Evolutionary conservation across 2,329 filamentous ascomycete genomes (phyloP).

Genomic region (Lecanicillium sp.): DNA sequence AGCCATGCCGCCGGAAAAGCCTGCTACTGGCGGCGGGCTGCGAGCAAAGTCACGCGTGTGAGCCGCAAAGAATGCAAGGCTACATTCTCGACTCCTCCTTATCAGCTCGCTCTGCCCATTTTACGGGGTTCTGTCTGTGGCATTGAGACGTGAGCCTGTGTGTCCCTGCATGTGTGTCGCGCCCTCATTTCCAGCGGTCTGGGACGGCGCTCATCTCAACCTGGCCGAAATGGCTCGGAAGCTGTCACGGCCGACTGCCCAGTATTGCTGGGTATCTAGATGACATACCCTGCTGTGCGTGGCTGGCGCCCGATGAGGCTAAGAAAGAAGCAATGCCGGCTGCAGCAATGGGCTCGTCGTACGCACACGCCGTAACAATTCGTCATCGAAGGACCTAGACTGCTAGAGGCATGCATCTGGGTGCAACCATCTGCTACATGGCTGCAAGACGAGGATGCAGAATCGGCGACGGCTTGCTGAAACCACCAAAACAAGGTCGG

Average conservation of each 20-base stretch:
- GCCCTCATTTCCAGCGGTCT: slow-evolving; percentile 7
- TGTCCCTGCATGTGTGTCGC: not conserved
- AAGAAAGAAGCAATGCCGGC: not conserved
- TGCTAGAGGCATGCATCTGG: not conserved
- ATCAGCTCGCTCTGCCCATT: slow-evolving; percentile 9
- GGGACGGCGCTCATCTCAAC: not conserved
- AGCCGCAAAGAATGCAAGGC: slow-evolving; percentile 10
- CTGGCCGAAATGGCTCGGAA: slow-evolving; percentile 10
- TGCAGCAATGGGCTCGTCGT: not conserved
- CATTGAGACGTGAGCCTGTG: not conserved
- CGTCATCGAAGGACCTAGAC: not conserved
- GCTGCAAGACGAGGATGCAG: not conserved
- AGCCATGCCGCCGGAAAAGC: not conserved
- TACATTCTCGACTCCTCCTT: slow-evolving; percentile 1
- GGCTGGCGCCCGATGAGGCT: not conserved
- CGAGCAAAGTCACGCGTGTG: slow-evolving; percentile 6
- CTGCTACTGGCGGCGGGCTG: not conserved
- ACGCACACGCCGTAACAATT: slow-evolving; percentile 3
- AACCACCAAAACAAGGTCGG: slow-evolving; percentile 5
- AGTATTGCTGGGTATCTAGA: no score
- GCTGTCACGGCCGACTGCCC: not conserved
- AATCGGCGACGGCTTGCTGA: not conserved
- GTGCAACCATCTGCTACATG: not conserved
- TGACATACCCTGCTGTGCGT: not conserved
- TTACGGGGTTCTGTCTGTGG: slow-evolving; percentile 1